Conservation (phyloP, 768 basidiomycete species). For the Calocybe gangraenosa region DNA sequence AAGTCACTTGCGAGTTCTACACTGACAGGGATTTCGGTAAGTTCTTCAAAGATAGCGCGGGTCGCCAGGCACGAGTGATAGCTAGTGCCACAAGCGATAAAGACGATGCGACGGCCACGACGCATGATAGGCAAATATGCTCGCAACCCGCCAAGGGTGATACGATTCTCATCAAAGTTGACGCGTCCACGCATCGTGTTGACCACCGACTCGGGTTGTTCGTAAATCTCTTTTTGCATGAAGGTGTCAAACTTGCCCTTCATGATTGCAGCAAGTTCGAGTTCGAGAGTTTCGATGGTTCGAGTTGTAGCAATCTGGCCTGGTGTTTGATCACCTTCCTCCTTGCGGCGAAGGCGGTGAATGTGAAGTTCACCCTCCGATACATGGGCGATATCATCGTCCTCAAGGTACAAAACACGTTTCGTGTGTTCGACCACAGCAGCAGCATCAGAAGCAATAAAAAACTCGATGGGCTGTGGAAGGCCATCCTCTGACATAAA, state of each 20-base stretch:
- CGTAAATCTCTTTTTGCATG: constrained; percentile 99
- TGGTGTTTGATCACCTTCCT: constrained; percentile 59
- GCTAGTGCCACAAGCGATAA: constrained; percentile 97
- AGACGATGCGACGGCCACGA: constrained; percentile 90
- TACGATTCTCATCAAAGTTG: constrained; percentile 90
- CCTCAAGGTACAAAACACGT: constrained; percentile 96
- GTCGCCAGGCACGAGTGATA: constrained; percentile 98
- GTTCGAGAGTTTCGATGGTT: constrained; percentile 95
- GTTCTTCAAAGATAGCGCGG: constrained; percentile 96
- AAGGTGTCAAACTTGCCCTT: constrained; percentile 99
- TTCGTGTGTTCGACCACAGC: constrained; percentile 99
- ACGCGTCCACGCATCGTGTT: constrained; percentile 99
- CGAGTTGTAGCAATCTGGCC: constrained; percentile 71
- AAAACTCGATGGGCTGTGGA: constrained; percentile 99
- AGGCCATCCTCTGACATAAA: constrained; percentile 99
- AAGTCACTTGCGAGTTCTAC: constrained; percentile 98
- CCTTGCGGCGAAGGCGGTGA: constrained; percentile 92
- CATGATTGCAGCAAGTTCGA: constrained; percentile 99
- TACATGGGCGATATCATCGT: constrained; percentile 98
- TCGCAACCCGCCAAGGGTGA: constrained; percentile 93
- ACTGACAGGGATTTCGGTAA: constrained; percentile 97
- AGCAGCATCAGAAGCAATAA: constrained; percentile 95
- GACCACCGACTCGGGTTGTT: constrained; percentile 98
- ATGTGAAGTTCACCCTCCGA: constrained; percentile 97
- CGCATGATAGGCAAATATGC: constrained; percentile 95